Conservation (phyloP, 1,139 yeast genomes). For the Pichia norvegensis region DNA sequence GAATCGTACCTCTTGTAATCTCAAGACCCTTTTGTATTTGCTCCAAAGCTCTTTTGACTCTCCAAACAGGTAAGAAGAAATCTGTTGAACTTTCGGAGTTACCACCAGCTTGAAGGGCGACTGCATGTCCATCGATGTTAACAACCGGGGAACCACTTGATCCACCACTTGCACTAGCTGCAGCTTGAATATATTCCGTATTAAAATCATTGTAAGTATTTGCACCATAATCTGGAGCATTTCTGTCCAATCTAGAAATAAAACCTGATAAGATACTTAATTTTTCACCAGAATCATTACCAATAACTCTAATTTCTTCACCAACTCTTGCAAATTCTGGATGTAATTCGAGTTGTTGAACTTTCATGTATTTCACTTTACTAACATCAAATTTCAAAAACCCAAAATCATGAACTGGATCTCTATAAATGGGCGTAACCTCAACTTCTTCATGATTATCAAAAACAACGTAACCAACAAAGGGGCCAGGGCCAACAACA, state of each 20-base stretch:
- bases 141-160: conserved; percentile 96
- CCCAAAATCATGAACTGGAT: conserved; percentile 83
- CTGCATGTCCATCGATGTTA: conserved; percentile 76
- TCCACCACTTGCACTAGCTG: conserved; percentile 93
- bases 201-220: conserved; percentile 90
- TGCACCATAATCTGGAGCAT: conserved; percentile 90
- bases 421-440: conserved; percentile 75
- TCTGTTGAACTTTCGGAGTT: conserved; percentile 87
- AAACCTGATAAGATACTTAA: conserved; percentile 83
- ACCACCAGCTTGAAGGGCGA: conserved; percentile 94
- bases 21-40: conserved; percentile 56
- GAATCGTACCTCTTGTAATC: conserved; percentile 79
- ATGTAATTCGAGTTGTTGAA: conserved; percentile 56
- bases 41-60: conserved; percentile 72
- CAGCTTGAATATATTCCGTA: conserved; percentile 94
- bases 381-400: conserved; percentile 68
- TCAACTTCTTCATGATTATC: conserved; percentile 94
- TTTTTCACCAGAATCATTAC: conserved; percentile 96
- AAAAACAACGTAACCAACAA: conserved; percentile 82
- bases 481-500: conserved; percentile 93
- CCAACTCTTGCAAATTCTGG: conserved; percentile 88
- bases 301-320: conserved; percentile 86
- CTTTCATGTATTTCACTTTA: conserved; percentile 63
- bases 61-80: conserved; percentile 77
- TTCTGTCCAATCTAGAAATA: conserved; percentile 83